These are phyloP conservation scores for Aeschynomene evenia DNA, from an alignment of 306 rosid genomes.

Conservation along the genomic window DNA sequence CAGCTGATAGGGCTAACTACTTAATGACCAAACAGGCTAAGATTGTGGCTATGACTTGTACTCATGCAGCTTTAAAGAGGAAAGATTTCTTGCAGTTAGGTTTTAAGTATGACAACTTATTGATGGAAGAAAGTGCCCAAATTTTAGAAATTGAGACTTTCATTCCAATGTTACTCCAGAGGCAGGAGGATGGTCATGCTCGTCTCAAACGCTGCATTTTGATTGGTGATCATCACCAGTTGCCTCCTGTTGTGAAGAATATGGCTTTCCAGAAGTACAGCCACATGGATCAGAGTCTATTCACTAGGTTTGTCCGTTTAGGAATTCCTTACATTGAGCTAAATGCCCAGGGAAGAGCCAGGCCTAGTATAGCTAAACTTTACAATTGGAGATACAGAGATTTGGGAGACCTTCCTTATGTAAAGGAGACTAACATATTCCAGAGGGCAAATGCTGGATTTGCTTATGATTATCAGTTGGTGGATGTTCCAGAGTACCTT, in stretches of 20 bases:
- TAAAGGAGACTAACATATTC: slow-evolving; percentile 61
- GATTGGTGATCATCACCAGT: slow-evolving; percentile 97
- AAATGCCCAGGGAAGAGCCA: slow-evolving; percentile 98
- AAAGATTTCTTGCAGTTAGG: slow-evolving; percentile 94
- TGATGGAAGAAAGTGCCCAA: slow-evolving; percentile 99
- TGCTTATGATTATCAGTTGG: slow-evolving; percentile 89
- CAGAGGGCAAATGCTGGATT: slow-evolving; percentile 92
- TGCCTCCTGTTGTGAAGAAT: slow-evolving; percentile 98
- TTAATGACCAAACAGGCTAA: slow-evolving; percentile 98
- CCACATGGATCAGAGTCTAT: slow-evolving; percentile 97
- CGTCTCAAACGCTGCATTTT: slow-evolving; percentile 96
- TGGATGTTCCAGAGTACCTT: slow-evolving; percentile 92
- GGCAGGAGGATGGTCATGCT: slow-evolving; percentile 99
- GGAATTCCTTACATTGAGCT: slow-evolving; percentile 98
- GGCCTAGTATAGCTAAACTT: slow-evolving; percentile 91
- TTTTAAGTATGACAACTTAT: slow-evolving; percentile 97
- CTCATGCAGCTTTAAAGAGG: slow-evolving; percentile 97
- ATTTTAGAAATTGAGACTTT: slow-evolving; percentile 97
- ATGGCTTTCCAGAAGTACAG: slow-evolving; percentile 99
- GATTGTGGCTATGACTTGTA: slow-evolving; percentile 99
- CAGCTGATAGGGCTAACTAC: slow-evolving; percentile 96
- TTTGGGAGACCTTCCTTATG: slow-evolving; percentile 88
- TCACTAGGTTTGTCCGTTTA: slow-evolving; percentile 94
- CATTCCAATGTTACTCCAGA: slow-evolving; percentile 97
- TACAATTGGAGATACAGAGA: slow-evolving; percentile 97